Evolutionary conservation across 2,329 filamentous ascomycete genomes (phyloP).

Genomic region (Penicillium sp.): DNA sequence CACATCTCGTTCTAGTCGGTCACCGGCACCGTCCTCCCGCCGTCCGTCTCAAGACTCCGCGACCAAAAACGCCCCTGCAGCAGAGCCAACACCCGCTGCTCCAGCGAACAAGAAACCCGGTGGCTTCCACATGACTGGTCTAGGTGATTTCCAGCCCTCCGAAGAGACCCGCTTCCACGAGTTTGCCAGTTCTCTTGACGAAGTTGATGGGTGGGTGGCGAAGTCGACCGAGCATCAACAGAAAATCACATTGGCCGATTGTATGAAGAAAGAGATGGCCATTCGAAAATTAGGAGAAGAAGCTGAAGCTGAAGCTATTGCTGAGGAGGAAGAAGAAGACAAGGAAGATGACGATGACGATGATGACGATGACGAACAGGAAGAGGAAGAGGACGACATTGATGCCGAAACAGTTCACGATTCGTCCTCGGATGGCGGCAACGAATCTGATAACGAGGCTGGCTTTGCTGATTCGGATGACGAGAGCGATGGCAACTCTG

Average conservation of each 20-base stretch:
- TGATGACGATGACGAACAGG: conserved; percentile 51
- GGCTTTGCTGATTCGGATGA: conserved; percentile 68
- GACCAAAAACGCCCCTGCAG: conserved; percentile 1
- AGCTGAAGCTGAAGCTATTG: conserved; percentile 82
- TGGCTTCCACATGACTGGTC: conserved; percentile 31
- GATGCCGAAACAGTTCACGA: conserved; percentile 58
- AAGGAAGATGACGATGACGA: conserved; percentile 51
- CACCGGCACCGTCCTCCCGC: conserved; percentile 37
- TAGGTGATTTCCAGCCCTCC: conserved; percentile 39
- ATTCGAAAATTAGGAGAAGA: conserved; percentile 84
- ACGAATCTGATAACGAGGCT: conserved; percentile 75
- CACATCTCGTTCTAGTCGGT: conserved; percentile 30
- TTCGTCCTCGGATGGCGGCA: conserved; percentile 57
- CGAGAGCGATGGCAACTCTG: conserved; percentile 61
- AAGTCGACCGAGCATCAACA: conserved; percentile 60
- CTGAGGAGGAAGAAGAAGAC: conserved; percentile 62
- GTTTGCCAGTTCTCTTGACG: conserved; percentile 76
- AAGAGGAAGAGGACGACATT: conserved; percentile 53
- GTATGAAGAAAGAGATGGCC: conserved; percentile 80
- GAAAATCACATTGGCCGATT: conserved; percentile 84
- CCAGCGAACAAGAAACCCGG: conserved; percentile 17
- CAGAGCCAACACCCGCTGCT: conserved; percentile 14
- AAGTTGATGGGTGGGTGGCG: conserved; percentile 89
- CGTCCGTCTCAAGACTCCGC: conserved; percentile 22
- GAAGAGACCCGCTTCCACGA: conserved; percentile 68